These are phyloP conservation scores for Dalbergia cochinchinensis DNA, from an alignment of 306 rosid genomes.

Conservation along the genomic window DNA sequence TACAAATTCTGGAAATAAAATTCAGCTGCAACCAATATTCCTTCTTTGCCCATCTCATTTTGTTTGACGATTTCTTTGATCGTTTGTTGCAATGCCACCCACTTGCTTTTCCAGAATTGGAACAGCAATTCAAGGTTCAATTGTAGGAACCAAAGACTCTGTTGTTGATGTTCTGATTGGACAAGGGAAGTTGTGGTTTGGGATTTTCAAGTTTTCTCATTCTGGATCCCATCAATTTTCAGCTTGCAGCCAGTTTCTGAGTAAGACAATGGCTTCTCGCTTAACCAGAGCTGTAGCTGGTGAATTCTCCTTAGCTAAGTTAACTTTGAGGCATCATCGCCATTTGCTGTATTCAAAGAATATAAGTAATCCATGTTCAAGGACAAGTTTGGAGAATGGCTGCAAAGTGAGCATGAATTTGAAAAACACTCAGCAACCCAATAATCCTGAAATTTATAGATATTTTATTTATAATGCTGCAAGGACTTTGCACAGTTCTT, in stretches of 20 bases:
- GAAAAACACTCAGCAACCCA: constrained; percentile 56
- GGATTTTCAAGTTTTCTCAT: constrained; percentile 54
- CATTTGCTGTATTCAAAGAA: constrained; percentile 38
- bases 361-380: constrained; percentile 35
- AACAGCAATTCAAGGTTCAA: constrained; percentile 53
- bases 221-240: constrained; percentile 46
- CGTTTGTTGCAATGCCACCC: constrained; percentile 60
- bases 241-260: constrained; percentile 43
- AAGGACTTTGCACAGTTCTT: constrained; percentile 53
- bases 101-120: constrained; percentile 56
- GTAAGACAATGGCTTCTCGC: constrained; percentile 59
- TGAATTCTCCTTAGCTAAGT: constrained; percentile 39
- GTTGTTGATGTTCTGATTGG: constrained; percentile 52
- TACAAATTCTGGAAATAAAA: too few relatives aligned
- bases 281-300: constrained; percentile 54
- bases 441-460: constrained; percentile 53
- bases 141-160: constrained; percentile 55
- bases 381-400: constrained; percentile 44
- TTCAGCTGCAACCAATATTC: too few relatives aligned
- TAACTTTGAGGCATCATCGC: constrained; percentile 42
- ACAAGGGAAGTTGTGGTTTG: constrained; percentile 59
- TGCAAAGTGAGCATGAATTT: constrained; percentile 62
- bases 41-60: background rate
- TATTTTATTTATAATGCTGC: constrained; percentile 56
- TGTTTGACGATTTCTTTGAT: constrained; percentile 54